Evolutionary conservation across 805 yeast genomes (phyloP).

Genomic region (Pichia kluyveri): DNA sequence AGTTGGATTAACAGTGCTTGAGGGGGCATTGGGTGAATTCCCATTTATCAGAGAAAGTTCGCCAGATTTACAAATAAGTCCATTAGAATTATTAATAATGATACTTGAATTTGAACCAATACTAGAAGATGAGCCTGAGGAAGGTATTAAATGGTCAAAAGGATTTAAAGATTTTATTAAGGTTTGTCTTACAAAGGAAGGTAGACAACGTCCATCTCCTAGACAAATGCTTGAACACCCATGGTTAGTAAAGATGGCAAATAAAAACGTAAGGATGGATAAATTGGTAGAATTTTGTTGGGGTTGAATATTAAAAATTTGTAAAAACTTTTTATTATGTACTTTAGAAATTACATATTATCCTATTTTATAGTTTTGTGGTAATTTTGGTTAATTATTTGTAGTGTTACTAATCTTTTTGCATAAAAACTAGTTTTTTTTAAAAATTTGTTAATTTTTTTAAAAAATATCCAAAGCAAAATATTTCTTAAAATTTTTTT

Average conservation of each 20-base stretch:
- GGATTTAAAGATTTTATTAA: constrained; percentile 76
- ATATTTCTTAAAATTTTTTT: too few species aligned
- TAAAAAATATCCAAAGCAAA: too few species aligned
- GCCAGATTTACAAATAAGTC: constrained; percentile 44
- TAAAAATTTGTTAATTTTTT: too few species aligned
- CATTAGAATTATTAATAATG: constrained; percentile 76
- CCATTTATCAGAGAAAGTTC: constrained; percentile 46
- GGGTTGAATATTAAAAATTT: constrained; percentile 23
- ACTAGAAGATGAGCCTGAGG: constrained; percentile 66
- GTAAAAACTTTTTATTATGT: not conserved
- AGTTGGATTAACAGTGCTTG: constrained; percentile 80
- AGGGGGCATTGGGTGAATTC: constrained; percentile 87
- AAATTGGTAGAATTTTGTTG: constrained; percentile 72
- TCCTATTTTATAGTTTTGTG: too few species aligned
- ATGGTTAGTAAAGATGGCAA: constrained; percentile 77
- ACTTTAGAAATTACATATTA: too few species aligned
- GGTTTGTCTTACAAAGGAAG: constrained; percentile 74
- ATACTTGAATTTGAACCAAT: constrained; percentile 79
- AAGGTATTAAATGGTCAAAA: constrained; percentile 71
- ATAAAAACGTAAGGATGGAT: constrained; percentile 72
- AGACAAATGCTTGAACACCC: constrained; percentile 91
- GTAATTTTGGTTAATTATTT: too few species aligned
- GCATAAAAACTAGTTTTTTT: too few species aligned
- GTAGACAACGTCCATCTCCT: constrained; percentile 79
- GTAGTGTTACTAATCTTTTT: too few species aligned